Evolutionary conservation across 2,329 filamentous ascomycete genomes (phyloP), one percentile per base, ranked within the genome.

Genomic region (Aspergillus novoparasiticus): DNA sequence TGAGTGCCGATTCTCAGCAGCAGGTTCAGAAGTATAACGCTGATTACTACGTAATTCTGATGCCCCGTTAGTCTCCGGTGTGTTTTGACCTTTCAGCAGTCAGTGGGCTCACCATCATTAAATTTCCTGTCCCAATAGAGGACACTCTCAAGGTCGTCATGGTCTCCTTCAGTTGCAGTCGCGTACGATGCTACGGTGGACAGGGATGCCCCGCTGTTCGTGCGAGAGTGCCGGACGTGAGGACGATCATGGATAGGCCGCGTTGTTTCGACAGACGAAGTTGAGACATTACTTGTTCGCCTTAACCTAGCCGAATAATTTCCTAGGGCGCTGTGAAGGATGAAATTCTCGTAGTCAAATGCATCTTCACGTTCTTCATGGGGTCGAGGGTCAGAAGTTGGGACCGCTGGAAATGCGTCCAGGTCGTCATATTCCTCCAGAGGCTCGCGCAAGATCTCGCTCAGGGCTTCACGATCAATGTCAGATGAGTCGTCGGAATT

Each of bases 301-400:
- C 73, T 72, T 48, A 76, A 64, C 62, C 73, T 72, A 39, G 65
- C 59, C 30, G 78, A 75, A 62, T 78, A 82, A 60, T 79, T 93
- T 6, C 93, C 93, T 85, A 97, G 89, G 12, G 93, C 93, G 69
- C 92, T 96, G 76, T 97, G 93, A 16, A 97, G 84, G 76, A 97
- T 97, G 79, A 97, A 97, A 74, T 96, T 90, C 76, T 97, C 92
- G 66, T 98, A 98, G 76, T 98, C 94, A 72, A 98, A 98, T 1
- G 94, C 94, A 76, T 98, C 94, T 68, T 94, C 89, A 23, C 94
- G 90, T 76, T 97, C 93, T 79, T 98, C 94, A 72, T 98, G 94
- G 0, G 93, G 92, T 6, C 90, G 80, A 10, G 85, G 84, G 58
- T 86, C 84, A 60, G 86, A 83, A 55, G 84, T 75, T 0, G 74